A percentile compares a stretch with the other conserved stretches of the same genome.
Evolutionary conservation across 805 yeast species (phyloP).

Genomic region (Lipomyces orientalis): DNA sequence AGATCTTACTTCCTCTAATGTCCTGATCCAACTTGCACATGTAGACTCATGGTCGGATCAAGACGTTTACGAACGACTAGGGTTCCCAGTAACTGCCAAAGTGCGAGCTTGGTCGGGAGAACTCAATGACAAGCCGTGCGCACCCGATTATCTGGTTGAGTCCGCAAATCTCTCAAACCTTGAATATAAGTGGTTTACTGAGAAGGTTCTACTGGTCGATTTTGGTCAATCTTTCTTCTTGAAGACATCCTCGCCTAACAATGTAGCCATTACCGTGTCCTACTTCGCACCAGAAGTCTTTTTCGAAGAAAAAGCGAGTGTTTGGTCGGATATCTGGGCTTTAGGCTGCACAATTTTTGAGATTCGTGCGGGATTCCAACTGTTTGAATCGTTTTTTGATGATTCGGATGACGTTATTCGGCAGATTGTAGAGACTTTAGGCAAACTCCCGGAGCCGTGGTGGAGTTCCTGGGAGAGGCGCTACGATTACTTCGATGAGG

Average conservation of each 20-base stretch:
- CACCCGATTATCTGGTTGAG: conserved; percentile 31
- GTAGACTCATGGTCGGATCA: conserved; percentile 1
- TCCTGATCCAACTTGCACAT: conserved; percentile 6
- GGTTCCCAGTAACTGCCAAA: conserved; percentile 43
- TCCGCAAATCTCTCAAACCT: conserved; percentile 42
- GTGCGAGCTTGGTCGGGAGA: conserved; percentile 53
- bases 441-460: conserved; percentile 9
- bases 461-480: conserved; percentile 5
- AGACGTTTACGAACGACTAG: background rate
- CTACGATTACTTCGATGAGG: background rate
- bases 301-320: background rate
- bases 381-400: background rate
- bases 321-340: conserved; percentile 4
- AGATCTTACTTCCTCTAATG: conserved; percentile 1
- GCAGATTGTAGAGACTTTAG: background rate
- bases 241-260: background rate
- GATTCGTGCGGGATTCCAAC: conserved; percentile 5
- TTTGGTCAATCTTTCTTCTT: background rate
- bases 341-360: conserved; percentile 1
- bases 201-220: background rate
- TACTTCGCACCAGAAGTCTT: background rate
- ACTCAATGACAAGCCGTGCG: conserved; percentile 49
- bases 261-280: background rate
- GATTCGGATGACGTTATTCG: background rate
- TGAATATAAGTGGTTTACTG: background rate